These are phyloP conservation scores for Naganishia liquefaciens DNA, from an alignment of 1,284 basidiomycete genomes.

Conservation along the genomic window DNA sequence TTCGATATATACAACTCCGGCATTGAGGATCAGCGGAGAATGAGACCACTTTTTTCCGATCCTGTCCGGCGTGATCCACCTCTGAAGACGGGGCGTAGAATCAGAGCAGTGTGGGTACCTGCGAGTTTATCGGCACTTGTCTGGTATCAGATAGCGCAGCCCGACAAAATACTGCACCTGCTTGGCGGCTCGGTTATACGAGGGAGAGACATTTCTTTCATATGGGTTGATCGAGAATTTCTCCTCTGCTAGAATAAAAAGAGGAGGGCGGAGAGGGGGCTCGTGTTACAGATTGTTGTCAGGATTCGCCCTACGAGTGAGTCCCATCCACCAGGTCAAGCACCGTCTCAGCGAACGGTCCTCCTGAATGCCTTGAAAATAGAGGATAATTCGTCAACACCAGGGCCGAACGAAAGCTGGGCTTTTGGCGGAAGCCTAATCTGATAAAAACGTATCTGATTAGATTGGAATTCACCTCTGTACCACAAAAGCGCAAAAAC, in stretches of 20 bases:
- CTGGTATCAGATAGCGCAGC: too few species aligned
- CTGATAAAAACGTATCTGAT: conserved; percentile 20
- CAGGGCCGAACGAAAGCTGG: not conserved
- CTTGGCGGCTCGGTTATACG: conserved; percentile 17
- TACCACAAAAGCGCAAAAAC: not conserved
- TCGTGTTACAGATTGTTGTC: too few species aligned
- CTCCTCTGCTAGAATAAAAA: too few species aligned
- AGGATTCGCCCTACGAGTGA: too few species aligned
- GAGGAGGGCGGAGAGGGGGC: too few species aligned
- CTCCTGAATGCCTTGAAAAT: too few species aligned
- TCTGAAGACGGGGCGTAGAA: not conserved
- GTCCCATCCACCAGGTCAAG: too few species aligned
- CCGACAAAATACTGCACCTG: not conserved
- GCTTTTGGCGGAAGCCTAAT: not conserved
- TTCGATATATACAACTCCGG: too few species aligned
- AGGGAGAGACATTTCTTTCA: conserved; percentile 1
- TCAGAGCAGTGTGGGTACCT: not conserved
- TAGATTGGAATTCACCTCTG: conserved; percentile 9
- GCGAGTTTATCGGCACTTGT: too few species aligned
- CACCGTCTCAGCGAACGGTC: too few species aligned
- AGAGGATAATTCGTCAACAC: not conserved
- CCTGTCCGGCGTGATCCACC: not conserved
- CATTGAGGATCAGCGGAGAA: too few species aligned
- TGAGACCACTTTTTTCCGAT: conserved; percentile 1
- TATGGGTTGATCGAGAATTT: too few species aligned